Conservation (phyloP, 2,329 filamentous ascomycete species). For the Talaromyces sp. region DNA sequence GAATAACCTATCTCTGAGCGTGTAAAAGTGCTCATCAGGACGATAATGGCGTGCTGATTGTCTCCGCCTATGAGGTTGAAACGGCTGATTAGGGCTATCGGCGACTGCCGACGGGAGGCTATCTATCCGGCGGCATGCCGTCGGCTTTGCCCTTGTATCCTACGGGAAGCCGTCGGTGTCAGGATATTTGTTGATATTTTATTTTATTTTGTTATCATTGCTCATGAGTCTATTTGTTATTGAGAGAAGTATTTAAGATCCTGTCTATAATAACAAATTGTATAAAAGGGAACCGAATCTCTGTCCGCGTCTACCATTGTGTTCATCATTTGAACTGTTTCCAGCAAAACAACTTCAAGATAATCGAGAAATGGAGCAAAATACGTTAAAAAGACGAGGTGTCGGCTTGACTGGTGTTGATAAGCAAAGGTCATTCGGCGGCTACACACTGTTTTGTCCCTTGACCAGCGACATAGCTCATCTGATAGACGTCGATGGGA, state of each 20-base stretch:
- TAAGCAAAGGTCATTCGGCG: constrained; percentile 30
- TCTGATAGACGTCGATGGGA: constrained; percentile 37
- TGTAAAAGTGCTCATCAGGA: constrained; percentile 13
- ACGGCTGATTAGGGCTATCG: not conserved
- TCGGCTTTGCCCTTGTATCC: constrained; percentile 10
- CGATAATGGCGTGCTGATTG: constrained; percentile 12
- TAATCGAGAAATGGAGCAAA: constrained; percentile 35
- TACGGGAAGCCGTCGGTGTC: constrained; percentile 1
- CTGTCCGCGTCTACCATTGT: too few relatives aligned
- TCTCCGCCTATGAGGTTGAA: constrained; percentile 4
- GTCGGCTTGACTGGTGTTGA: constrained; percentile 38
- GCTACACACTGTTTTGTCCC: constrained; percentile 39
- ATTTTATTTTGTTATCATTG: not conserved
- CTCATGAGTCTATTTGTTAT: not conserved
- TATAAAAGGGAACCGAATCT: not conserved
- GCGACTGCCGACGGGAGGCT: not conserved
- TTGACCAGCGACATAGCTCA: constrained; percentile 38
- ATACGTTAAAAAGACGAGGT: constrained; percentile 38
- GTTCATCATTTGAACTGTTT: not conserved
- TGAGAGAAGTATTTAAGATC: not conserved
- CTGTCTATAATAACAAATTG: not conserved
- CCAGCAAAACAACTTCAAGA: not conserved
- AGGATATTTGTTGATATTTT: not conserved
- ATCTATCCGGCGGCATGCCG: constrained; percentile 14
- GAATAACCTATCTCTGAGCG: not conserved